Evolutionary conservation across 2,329 filamentous ascomycete species (phyloP), one percentile per base, ranked within the genome.

Genomic region (Coniochaeta sp.): DNA sequence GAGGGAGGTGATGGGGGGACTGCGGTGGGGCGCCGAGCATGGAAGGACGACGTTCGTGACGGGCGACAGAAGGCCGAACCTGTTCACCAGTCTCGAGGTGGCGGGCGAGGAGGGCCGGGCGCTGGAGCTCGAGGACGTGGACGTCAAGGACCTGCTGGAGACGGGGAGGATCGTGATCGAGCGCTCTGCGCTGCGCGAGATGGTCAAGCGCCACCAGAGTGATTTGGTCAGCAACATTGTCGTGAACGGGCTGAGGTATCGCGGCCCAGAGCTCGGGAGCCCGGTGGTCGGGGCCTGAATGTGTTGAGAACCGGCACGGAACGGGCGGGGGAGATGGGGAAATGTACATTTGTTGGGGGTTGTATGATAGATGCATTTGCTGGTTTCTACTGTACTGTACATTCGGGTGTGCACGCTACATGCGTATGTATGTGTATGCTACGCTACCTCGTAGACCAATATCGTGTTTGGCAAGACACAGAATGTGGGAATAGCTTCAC

Each of bases 61-160:
- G 1, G 79, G 78, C 34, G 77, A 81, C 60, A 74, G 76, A 66
- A 79, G 88, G 63, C 78, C 82, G 47, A 81, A 84, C 60, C 77
- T 97, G 56, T 88, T 86, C 65, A 80, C 80, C 40, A 87, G 88
- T 36, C 79, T 96, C 70, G 81, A 83, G 58, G 77, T 83, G 61
- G 75, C 88, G 63, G 83, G 82, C 9, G 77, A 83, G 68, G 83
- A 92, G 63, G 91, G 89, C 22, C 83, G 86, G 60, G 88, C 88
- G 9, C 77, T 92, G 66, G 82, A 84, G 60, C 79, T 88, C 61
- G 78, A 82, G n/a, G 89, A 96, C 63, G 91, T 99, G 38, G 95
- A 98, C 75, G 91, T 99, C 63, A 99, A 98, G 83, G 90, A 98
- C 73, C 75, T 99, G 64, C 77, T 99, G 65, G 90, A 95, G 78